Evolutionary conservation across 2,329 filamentous ascomycete genomes (phyloP).

Genomic region (Ceratocystiopsis sp.): DNA sequence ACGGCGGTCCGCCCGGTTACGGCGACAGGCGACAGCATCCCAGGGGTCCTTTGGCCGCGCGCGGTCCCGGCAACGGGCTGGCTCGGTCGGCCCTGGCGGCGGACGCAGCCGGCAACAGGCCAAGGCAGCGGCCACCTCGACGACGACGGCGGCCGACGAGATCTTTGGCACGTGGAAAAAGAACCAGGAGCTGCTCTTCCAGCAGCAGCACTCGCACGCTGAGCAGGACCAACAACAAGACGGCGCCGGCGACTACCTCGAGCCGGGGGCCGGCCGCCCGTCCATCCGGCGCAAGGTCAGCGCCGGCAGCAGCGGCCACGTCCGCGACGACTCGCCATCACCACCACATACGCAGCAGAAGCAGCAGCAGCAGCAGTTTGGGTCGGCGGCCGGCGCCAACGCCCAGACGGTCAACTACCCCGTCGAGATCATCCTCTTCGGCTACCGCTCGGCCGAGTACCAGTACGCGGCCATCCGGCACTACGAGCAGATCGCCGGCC

Average conservation of each 20-base stretch:
- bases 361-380: slow-evolving; percentile 5
- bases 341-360: slow-evolving; percentile 5
- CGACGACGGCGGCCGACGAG: slow-evolving; percentile 42
- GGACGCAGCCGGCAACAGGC: slow-evolving; percentile 11
- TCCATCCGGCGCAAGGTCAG: slow-evolving; percentile 7
- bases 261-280: no score
- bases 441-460: slow-evolving; percentile 48
- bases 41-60: slow-evolving; percentile 50
- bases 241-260: no score
- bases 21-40: slow-evolving; percentile 29
- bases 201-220: slow-evolving; percentile 3
- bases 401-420: slow-evolving; percentile 21
- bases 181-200: slow-evolving; percentile 15
- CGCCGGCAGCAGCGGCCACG: slow-evolving; percentile 7
- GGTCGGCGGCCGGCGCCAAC: slow-evolving; percentile 3
- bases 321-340: slow-evolving; percentile 10
- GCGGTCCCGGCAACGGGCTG: slow-evolving; percentile 27
- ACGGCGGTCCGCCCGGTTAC: slow-evolving; percentile 31
- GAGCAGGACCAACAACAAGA: not conserved
- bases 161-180: slow-evolving; percentile 43
- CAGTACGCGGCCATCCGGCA: slow-evolving; percentile 80
- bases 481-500: slow-evolving; percentile 72
- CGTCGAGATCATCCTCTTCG: slow-evolving; percentile 69
- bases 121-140: slow-evolving; percentile 36
- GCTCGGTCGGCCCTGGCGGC: slow-evolving; percentile 5